phyloP scores from a whole-genome alignment of 2,329 filamentous ascomycete species.

The Cladosporium colombiae region DNA sequence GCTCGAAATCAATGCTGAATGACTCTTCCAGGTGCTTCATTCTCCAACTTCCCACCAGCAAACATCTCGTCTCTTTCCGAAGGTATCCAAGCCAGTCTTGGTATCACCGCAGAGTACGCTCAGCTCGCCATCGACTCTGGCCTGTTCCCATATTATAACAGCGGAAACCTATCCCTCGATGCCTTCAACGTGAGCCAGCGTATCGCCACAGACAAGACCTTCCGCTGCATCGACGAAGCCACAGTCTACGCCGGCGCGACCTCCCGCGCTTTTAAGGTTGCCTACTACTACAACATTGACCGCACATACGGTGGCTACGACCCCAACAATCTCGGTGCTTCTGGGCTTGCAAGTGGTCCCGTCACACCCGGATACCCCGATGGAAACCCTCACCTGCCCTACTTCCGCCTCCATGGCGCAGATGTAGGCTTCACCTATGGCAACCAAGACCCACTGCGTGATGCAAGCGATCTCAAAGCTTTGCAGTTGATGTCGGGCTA shows the following conservation, averaged over 20 bases:
- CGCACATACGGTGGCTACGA: conserved; percentile 56
- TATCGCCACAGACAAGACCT: conserved; percentile 59
- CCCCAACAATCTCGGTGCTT: conserved; percentile 55
- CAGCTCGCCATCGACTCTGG: conserved; percentile 45
- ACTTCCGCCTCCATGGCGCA: conserved; percentile 60
- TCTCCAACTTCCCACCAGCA: conserved; percentile 51
- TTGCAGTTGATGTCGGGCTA: conserved; percentile 50
- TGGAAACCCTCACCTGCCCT: conserved; percentile 54
- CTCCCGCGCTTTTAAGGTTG: conserved; percentile 48
- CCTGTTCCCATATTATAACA: conserved; percentile 54
- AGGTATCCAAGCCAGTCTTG: conserved; percentile 49
- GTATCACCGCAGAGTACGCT: conserved; percentile 45
- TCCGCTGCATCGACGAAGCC: conserved; percentile 62
- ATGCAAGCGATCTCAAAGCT: conserved; percentile 52
- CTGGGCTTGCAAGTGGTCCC: conserved; percentile 37
- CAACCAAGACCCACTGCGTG: conserved; percentile 46
- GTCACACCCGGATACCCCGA: conserved; percentile 41
- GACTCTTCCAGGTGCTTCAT: conserved; percentile 45
- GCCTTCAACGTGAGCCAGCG: conserved; percentile 58
- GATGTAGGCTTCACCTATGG: conserved; percentile 43
- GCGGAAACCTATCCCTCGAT: conserved; percentile 55
- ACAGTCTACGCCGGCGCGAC: conserved; percentile 55
- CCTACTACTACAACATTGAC: conserved; percentile 64
- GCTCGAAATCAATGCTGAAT: neutral
- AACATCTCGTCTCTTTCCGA: conserved; percentile 45